Base-by-base conservation (phyloP, 306 rosid genomes). In the Vigna trinervia region DNA sequence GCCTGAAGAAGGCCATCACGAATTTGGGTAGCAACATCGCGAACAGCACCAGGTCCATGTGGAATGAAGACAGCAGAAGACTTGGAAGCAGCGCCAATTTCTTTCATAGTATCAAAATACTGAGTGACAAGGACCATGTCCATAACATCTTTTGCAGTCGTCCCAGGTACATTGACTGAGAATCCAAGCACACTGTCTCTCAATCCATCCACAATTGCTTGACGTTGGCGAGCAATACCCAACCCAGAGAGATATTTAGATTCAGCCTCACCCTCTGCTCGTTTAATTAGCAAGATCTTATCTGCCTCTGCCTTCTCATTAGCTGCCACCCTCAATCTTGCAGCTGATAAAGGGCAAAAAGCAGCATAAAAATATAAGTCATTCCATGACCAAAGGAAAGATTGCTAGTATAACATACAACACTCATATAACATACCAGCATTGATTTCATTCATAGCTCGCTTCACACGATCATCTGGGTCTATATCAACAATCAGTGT, bases 101-200 rank as follows among this genome's bases (percentile, higher is more conserved):
- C 98, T 84, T 92, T 94, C 98, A 92, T 90, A 52, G 98, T 94
- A 79, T 94, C 98, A 61, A 94, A 94, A 75, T 94, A 94, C 79
- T 94, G 98, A 22, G 97, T 92, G 78, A 94, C 95, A 53, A 94
- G 93, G 58, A 94, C 97, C 98, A 94, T 94, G 86, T 94, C 98
- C 97, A 94, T 90, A 74, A 94, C 97, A 84, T 94, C 96, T 88
- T 89, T 94, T 1, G 97, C 86, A 1, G 92, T 86, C 1, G 97
- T 94, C 67, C 98, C 98, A 0, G 97, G 98, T 66, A 94, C 98
- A 82, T 94, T 94, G 20, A 83, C 87, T 30, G 97, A 82, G 85
- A 94, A 94, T 19, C 93, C 98, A 69, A 94, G 75, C 74, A 94
- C 98, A 54, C 98, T 94, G 41, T 94, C 98, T 63, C 97, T 86